Evolutionary conservation across 345 rosid genomes (phyloP), one percentile per base, ranked within the genome.

Genomic region (Ceriops decandra): DNA sequence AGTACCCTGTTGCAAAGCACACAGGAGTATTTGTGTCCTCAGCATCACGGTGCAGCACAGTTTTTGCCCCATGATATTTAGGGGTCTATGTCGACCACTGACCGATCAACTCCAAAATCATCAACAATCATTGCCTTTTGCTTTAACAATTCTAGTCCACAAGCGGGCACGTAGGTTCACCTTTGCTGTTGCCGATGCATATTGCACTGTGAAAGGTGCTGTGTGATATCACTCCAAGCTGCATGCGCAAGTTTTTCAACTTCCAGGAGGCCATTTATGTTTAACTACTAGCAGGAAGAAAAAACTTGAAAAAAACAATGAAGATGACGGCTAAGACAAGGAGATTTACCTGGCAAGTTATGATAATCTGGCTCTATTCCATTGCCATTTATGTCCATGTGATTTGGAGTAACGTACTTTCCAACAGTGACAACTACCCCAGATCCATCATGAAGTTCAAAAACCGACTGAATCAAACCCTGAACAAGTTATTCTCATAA

Each of bases 391-490:
- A 91, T 87, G 78, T 93, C 97, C 90, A 78, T 74, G 64, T 85
- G 96, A 74, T 88, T 85, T 36, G 98, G 97, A 20, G 97, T 93
- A 60, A 85, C 96, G 68, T 91, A 91, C 80, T 89, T 91, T 59
- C 98, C 95, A 20, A 89, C 78, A 42, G 96, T 87, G 70, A 91
- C 89, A 56, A 85, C 93, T 62, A 93, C 88, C 59, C 97, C 98
- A 58, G 97, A 93, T 53, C 98, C 96, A 77, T 93, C 98, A 51
- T 73, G 72, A 72, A 91, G 98, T 68, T 93, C 98, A 49, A 79
- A 93, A 49, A 93, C 97, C 0, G 97, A 89, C 46, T 93, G 95
- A 74, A 93, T 93, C 82, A 91, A 77, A 63, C 97, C 97, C 98
- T 89, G 82, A 53, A 77, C 76, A 64, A 62, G 30, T n/a, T 64